Evolutionary conservation across 2,329 filamentous ascomycete genomes (phyloP), one percentile per base, ranked within the genome.

Genomic region (Tolypocladium sp.): DNA sequence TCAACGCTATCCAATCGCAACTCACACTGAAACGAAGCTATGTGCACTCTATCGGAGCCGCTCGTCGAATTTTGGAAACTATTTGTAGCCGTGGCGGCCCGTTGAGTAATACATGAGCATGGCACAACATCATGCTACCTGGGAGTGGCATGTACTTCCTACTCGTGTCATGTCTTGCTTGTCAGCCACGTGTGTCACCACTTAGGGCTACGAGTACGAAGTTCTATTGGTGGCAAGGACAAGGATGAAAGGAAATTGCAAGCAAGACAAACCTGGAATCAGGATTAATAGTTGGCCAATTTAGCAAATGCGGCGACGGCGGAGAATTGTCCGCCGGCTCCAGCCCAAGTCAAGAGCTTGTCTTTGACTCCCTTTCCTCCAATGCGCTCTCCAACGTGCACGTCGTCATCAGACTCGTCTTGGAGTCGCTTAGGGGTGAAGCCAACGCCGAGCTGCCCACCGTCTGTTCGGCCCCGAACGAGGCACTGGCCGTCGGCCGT

Each of bases 301-400:
- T 15, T n/a, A 25, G 53, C 55, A 46, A 37, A 35, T 17, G 76
- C 76, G n/a, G 79, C 79, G 15, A 87, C 62, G 30, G 87, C 74
- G 4, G 83, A 84, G 70, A 84, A 94, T 69, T 94, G 90, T 7
- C 90, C 90, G 63, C 91, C 91, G 22, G 86, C 86, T 49, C 88
- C 89, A 41, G 87, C 88, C 76, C 82, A 91, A 51, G 82, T 79
- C 46, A 94, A 76, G 69, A 84, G 83, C 71, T 85, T 83, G 38
- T 82, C 88, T 42, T 83, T 79, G n/a, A 92, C 80, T 38, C 89
- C 89, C 12, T 85, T 87, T 74, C 92, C 92, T 67, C 91, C 86
- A 60, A 95, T 88, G 57, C 85, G 69, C 0, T 86, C 91, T 0
- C 91, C 88, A 38, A 82, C 77, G 62, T 85, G 79, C 17, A 94